Percentiles rank a stretch among this genome's conserved stretches.
Conservation (phyloP, 345 rosid species). For the Arabidopsis suecica region DNA sequence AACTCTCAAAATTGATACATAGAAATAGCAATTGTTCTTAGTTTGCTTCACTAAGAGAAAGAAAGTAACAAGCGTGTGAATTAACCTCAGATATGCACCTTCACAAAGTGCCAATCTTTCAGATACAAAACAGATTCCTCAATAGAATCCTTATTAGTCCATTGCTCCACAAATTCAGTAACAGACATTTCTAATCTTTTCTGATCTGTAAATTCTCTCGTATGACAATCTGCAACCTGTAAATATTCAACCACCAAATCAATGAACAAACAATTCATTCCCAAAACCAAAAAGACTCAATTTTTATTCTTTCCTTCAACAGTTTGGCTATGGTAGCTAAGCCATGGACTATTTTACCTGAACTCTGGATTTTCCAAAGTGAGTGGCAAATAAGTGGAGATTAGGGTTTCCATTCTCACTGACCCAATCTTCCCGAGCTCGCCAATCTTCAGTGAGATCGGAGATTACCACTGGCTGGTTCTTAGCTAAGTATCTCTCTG, state of each 20-base stretch:
- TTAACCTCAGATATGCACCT: conserved; percentile 52
- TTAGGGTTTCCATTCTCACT: conserved; percentile 58
- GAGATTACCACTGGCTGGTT: conserved; percentile 78
- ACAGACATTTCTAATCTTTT: conserved; percentile 85
- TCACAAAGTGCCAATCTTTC: conserved; percentile 97
- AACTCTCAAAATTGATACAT: conserved; percentile 19
- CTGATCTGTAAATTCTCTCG: conserved; percentile 83
- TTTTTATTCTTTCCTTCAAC: background rate
- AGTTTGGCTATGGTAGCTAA: conserved; percentile 2
- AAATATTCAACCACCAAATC: conserved; percentile 5
- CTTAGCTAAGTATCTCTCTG: conserved; percentile 63
- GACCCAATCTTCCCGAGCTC: conserved; percentile 85
- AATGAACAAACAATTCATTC: conserved; percentile 9
- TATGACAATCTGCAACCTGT: conserved; percentile 87
- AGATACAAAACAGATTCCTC: conserved; percentile 62
- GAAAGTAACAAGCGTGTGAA: conserved; percentile 22
- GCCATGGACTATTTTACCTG: conserved; percentile 56
- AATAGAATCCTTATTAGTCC: conserved; percentile 47
- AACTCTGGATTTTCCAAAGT: conserved; percentile 75
- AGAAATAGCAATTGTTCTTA: background rate
- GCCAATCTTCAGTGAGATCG: conserved; percentile 82
- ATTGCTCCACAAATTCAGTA: conserved; percentile 60
- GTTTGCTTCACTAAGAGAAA: background rate
- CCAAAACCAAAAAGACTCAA: background rate
- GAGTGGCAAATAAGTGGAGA: conserved; percentile 65